Conservation (phyloP, 2,329 filamentous ascomycete genomes). For the Colletotrichum gloeosporioides region DNA sequence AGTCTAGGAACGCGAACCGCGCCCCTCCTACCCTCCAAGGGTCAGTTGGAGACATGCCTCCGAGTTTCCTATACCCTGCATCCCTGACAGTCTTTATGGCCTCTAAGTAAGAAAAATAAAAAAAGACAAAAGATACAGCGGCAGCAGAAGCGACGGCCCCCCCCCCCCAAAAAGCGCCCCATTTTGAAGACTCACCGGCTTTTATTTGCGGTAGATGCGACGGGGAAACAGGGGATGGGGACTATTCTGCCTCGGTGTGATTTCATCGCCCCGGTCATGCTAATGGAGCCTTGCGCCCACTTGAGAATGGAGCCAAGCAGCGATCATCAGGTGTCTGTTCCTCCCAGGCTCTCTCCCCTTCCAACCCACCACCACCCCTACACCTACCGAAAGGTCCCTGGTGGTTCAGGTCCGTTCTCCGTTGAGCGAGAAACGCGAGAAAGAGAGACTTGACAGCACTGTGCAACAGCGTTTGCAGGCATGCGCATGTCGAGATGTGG, state of each 20-base stretch:
- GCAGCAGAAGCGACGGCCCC: background rate
- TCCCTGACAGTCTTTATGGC: background rate
- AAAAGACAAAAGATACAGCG: background rate
- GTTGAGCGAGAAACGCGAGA: background rate
- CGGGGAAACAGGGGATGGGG: background rate
- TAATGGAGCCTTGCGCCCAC: background rate
- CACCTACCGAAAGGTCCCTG: background rate
- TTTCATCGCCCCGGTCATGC: background rate
- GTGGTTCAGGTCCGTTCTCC: background rate
- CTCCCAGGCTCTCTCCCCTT: background rate
- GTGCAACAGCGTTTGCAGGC: background rate
- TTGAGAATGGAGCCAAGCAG: background rate
- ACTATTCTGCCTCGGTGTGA: background rate
- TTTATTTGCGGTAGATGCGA: background rate
- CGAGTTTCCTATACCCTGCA: background rate
- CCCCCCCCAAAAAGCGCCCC: background rate
- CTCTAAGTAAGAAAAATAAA: background rate
- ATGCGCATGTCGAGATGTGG: background rate
- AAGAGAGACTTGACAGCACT: slow-evolving; percentile 1
- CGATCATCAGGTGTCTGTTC: slow-evolving; percentile 1
- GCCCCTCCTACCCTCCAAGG: background rate
- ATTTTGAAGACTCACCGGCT: slow-evolving; percentile 15
- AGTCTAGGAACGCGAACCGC: slow-evolving; percentile 1
- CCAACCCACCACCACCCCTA: background rate
- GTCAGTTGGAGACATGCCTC: background rate